Evolutionary conservation across 192 early-diverging fungal genomes (phyloP), one percentile per base, ranked within the genome.

Genomic region (Coemansia sp.): DNA sequence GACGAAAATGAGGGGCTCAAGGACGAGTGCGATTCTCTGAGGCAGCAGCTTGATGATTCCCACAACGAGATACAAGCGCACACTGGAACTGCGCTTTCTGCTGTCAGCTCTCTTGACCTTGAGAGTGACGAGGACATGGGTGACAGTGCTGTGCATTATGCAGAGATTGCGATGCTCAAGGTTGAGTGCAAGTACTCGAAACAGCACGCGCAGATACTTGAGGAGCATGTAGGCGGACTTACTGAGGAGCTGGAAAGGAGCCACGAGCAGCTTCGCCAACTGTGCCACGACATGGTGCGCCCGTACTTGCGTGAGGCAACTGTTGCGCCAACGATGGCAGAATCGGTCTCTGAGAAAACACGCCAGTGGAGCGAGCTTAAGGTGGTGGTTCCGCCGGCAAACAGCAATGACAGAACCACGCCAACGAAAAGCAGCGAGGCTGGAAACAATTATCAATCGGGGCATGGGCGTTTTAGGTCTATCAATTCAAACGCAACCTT

Each of bases 331-430:
- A 60, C 70, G 0, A 61, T 70, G 63, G 69, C 73, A 0, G 78
- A 81, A 43, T n/a, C 59, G 1, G 72, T 72, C n/a, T 60, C 56
- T 52, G 66, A 68, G 12, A 40, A 64, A 6, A 51, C 66, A 63
- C 69, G 66, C 28, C 66, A 71, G 63, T 81, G 78, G 78, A 72
- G 72, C 66, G 68, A 74, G 69, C 62, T 72, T 42, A 68, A 71
- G 49, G 63, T 70, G 16, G 58, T 70, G 58, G 61, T 71, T 55
- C 72, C 72, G n/a, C 21, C 64, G 3, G 34, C 45, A 56, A 56
- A 4, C n/a, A 43, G 28, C 31, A 59, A 53, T n/a, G 53, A 67
- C 12, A 40, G 58, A 1, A 55, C 21, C 16, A 66, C 78, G 37
- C 72, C 78, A 16, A 67, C 65, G 12, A 70, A 59, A 52, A 20